A percentile compares a stretch with the other conserved stretches of the same genome.
phyloP scores from a whole-genome alignment of 2,329 filamentous ascomycete genomes.

The Talaromyces sp. region DNA sequence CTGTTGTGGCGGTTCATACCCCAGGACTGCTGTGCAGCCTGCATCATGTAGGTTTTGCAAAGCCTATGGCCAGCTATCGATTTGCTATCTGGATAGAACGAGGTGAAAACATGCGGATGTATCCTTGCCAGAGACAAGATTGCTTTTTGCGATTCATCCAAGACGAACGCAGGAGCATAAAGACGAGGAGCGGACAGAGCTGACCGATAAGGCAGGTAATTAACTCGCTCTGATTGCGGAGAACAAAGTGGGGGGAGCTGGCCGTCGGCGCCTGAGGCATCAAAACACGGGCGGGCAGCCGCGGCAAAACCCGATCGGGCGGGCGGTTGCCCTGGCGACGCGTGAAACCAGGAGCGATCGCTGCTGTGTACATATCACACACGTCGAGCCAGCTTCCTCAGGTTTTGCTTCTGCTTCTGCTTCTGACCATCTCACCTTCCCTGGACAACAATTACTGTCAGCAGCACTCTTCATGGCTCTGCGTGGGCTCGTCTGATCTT shows the following conservation, averaged over 20 bases:
- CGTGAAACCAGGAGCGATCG: not conserved
- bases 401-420: not conserved
- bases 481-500: constrained; percentile 3
- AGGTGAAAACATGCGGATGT: not conserved
- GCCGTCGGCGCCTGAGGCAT: constrained; percentile 6
- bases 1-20: constrained; percentile 37
- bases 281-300: not conserved
- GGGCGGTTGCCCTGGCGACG: constrained; percentile 31
- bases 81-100: not conserved
- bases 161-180: not conserved
- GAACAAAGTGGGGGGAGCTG: not conserved
- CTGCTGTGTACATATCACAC: not conserved
- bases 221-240: not conserved
- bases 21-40: constrained; percentile 56
- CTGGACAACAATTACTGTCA: not conserved
- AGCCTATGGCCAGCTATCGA: not conserved
- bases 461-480: not conserved
- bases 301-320: constrained; percentile 26
- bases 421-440: not conserved
- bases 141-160: not conserved
- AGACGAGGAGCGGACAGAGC: not conserved
- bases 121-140: not conserved
- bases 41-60: constrained; percentile 37
- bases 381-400: not conserved
- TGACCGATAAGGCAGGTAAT: not conserved